Base-by-base conservation (phyloP, 1,284 basidiomycete genomes). In the Omphalotus olearius region DNA sequence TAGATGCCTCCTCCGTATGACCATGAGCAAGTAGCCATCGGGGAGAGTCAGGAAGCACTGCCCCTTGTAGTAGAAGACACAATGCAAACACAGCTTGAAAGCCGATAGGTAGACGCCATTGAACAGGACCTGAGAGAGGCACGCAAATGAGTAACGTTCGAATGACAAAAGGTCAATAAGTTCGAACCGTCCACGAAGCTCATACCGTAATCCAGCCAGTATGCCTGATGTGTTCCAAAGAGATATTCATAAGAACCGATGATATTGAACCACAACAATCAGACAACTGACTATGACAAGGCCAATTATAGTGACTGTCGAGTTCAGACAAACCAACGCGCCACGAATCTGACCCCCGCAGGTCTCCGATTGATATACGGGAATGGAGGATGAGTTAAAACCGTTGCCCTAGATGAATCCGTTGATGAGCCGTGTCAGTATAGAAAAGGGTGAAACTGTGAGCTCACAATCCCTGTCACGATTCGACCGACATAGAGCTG, bases 401-500 rank as follows among this genome's bases (percentile, higher is more conserved):
- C 77, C 76, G 58, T 79, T 78, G 7, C 76, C 72, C 61, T 69
- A 42, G 20, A 42, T 33, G 30, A 9, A 2, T 33, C 30, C 30
- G n/a, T 14, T 5, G 23, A 50, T 46, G 23, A 26, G 36, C 20
- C n/a, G n/a, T n/a, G n/a, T 45, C 16, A 40, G 33, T 13, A 25
- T 13, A 33, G 20, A 41, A 13, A 37, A 25, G 23, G 37, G 28
- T 36, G 37, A 25, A 33, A 10, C 35, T 50, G 35, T 23, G n/a
- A 6, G 56, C 67, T 54, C 52, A 72, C 70, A 17, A 79, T 66
- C 10, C 78, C 79, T 1, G 76, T 77, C 11, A 81, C 66, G 25
- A 81, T 69, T 14, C 79, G 67, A n/a, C 78, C 78, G 2, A 76
- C 70, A 39, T 74, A 73, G 50, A 82, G 68, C 56, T 79, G 69